Base-by-base conservation (phyloP, 2,329 filamentous ascomycete species). In the Hypomyces rosellus region DNA sequence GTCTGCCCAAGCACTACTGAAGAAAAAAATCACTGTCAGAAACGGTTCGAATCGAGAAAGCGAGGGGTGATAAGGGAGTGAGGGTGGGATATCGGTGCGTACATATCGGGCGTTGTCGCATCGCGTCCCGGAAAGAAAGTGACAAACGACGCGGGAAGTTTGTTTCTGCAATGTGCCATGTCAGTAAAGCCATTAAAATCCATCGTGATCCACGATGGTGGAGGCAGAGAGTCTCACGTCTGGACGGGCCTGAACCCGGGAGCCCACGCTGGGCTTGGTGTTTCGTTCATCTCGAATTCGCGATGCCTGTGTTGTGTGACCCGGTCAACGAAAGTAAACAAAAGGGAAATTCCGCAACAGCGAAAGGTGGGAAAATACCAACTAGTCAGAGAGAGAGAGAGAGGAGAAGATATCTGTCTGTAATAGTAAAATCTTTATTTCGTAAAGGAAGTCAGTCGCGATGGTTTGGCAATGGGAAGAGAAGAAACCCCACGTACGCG, bases 141-240 rank as follows among this genome's bases (percentile, higher is more conserved):
- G 47, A 62, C 47, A 49, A 65, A 66, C 8, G 59, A 55, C 20
- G 50, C 34, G 11, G 59, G 49, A 13, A 58, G 57, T 13, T 56
- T 51, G 33, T 59, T 59, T 34, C 61, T 65, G 18, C 36, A 33
- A 45, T 43, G 40, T 25, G 30, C 25, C 46, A 49, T 40, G 52
- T 65, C 38, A 65, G 57, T 18, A 44, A 44, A 8, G 34, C 45
- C 40, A 46, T 39, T 30, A 12, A 20, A 43, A 36, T 15, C 30
- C 43, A 42, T 15, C 11, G 15, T 18, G 13, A 20, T 30, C 12
- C n/a, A n/a, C 12, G n/a, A 33, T 39, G 34, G 15, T 22, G 36
- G 16, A 40, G 33, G 8, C 16, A 12, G 34, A 9, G n/a, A 13
- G 30, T 50, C 56, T 51, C 54, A 57, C 55, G 34, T 54, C 22